Evolutionary conservation across 352 stramenopile genomes (phyloP).

Genomic region (Globisporangium cystogenes): DNA sequence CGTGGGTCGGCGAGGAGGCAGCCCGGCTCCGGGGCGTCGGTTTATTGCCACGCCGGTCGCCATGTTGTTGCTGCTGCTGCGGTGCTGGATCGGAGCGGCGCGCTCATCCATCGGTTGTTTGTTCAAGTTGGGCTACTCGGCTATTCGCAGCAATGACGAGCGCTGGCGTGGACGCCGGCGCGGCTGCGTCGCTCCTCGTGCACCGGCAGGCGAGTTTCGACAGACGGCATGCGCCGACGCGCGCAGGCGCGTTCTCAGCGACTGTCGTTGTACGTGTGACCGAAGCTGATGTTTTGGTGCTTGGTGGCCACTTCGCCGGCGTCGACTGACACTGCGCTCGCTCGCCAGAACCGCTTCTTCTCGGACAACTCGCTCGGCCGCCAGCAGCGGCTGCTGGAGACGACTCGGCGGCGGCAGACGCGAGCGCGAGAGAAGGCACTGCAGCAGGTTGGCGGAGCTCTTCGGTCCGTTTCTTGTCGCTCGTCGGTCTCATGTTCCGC

Average conservation of each 20-base stretch:
- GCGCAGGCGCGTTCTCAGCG: conserved; percentile 26
- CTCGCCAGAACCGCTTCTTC: conserved; percentile 60
- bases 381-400: conserved; percentile 48
- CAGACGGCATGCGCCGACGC: conserved; percentile 17
- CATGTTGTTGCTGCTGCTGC: conserved; percentile 1
- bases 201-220: conserved; percentile 28
- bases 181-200: conserved; percentile 27
- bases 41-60: neutral
- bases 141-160: neutral
- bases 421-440: conserved; percentile 38
- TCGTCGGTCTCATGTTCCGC: neutral
- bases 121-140: no score
- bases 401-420: conserved; percentile 47
- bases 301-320: neutral
- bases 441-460: conserved; percentile 32
- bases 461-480: neutral
- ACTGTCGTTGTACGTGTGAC: conserved; percentile 26
- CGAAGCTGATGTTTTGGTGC: neutral
- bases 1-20: conserved; percentile 7
- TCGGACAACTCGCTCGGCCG: conserved; percentile 61
- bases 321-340: neutral
- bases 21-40: neutral
- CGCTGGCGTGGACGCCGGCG: conserved; percentile 7
- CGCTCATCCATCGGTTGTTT: conserved; percentile 4
- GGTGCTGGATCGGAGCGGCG: neutral